Evolutionary conservation across 176 grass and related monocot species (phyloP), one percentile per base, ranked within the genome.

Genomic region (Chloris gayana): DNA sequence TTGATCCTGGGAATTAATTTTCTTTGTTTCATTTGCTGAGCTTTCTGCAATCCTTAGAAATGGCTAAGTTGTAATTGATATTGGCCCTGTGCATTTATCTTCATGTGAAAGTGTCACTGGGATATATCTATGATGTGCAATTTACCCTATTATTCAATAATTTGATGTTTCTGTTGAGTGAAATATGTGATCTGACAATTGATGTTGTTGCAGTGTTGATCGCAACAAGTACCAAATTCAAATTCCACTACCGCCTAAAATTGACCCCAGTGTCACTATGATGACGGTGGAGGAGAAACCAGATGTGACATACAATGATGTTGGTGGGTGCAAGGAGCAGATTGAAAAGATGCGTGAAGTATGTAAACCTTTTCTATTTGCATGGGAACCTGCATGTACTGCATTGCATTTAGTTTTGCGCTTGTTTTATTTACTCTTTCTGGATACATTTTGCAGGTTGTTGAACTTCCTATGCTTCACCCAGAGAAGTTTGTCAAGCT

Each of bases 261-360:
- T 97, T 82, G 94, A 97, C 63, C 94, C 94, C 10, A 97, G 91
- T 50, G 95, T 97, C 73, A 97, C 95, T 24, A 97, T 97, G 95
- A 97, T 97, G 95, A 97, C 95, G 0, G 95, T 97, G 18, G 95
- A 97, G 78, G 95, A 94, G 80, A 97, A 97, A 65, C 95, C 95
- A 22, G 95, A 97, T 71, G 92, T 97, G 34, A 97, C 95, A 59
- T 97, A 97, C 75, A 97, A 97, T 15, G 95, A 94, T 58, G 95
- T 97, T 39, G 95, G 95, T 50, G 95, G 95, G 4, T 97, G 92
- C 75, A 97, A 97, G 53, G 95, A 94, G 32, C 95, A 97, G 77
- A 97, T 97, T 58, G 95, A 97, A 83, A 97, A 94, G 58, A 94
- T 97, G 95, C 91, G 91, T 17, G 95, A 97, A 82, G 95, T 94